Evolutionary conservation across 1,139 yeast genomes (phyloP), one percentile per base, ranked within the genome.

Genomic region (Zhuliangozyma blackwelliae): DNA sequence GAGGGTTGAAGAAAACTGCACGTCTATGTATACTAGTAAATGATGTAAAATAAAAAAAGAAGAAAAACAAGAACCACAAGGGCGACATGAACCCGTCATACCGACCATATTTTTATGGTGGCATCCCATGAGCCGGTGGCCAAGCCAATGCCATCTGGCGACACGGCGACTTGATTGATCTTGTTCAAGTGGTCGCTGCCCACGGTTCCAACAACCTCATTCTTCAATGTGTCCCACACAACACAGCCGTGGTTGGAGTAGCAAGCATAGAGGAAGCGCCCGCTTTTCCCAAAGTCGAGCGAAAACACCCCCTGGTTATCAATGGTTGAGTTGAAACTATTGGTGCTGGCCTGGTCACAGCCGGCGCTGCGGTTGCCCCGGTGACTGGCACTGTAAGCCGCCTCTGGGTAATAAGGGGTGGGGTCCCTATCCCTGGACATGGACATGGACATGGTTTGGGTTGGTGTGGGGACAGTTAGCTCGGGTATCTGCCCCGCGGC

Each of bases 201-300:
- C 29, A 69, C 48, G 11, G 75, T 65, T 1, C 89, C 90, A 5
- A 87, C 75, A 25, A 83, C 64, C 40, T 76, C 79, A 12, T 78
- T 79, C 43, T 76, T 79, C 27, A 89, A 63, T 2, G 78, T 66
- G 54, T 89, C 97, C 95, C 96, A 86, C 3, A 85, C 72, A 21
- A 83, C 64, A 48, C 92, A 80, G 1, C 86, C 82, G 33, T 77
- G 74, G 42, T 87, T 94, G 0, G 89, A 78, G 57, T 86, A 86
- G 38, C 94, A 83, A 1, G 82, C 71, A 54, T 82, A 83, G 60
- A 88, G 62, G 22, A 88, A 58, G 35, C 97, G 61, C 0, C 96
- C 96, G 32, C 92, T 82, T 8, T 63, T 65, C 30, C 95, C 82
- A 51, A 84, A 82, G 52, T 82, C 92, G 13, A 88, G 54, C 0